These are phyloP conservation scores for Neurospora sp. DNA, from an alignment of 495 filamentous ascomycete genomes.

Conservation along the genomic window DNA sequence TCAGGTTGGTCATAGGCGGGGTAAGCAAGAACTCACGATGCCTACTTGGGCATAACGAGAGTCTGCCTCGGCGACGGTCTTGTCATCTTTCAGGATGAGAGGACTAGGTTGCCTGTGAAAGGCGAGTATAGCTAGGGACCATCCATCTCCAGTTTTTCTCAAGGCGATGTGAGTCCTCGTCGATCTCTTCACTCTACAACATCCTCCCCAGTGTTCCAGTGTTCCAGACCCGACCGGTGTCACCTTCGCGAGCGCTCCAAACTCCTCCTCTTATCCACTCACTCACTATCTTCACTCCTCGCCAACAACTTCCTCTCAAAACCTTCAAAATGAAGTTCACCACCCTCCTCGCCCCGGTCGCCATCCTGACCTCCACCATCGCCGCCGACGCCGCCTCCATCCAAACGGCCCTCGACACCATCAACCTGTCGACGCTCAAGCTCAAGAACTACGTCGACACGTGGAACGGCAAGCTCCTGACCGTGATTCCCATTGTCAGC, in stretches of 20 bases:
- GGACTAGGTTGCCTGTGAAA: not conserved
- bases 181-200: not conserved
- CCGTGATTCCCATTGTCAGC: constrained; percentile 18
- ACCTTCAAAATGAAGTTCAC: constrained; percentile 13
- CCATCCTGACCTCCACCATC: constrained; percentile 11
- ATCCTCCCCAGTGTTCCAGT: not conserved
- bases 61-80: not conserved
- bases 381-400: constrained; percentile 20
- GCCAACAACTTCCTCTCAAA: not conserved
- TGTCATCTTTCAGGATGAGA: not conserved
- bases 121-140: not conserved
- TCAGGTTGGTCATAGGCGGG: not conserved
- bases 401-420: constrained; percentile 15
- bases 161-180: not conserved
- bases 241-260: not conserved
- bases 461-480: constrained; percentile 17
- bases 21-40: not conserved
- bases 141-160: not conserved
- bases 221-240: not conserved
- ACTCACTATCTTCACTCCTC: not conserved
- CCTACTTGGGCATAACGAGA: not conserved
- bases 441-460: constrained; percentile 18
- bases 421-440: constrained; percentile 17
- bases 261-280: not conserved
- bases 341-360: constrained; percentile 12